Conservation (phyloP, 139 green algal genomes). For the Chlamydomonas sphaeroides region DNA sequence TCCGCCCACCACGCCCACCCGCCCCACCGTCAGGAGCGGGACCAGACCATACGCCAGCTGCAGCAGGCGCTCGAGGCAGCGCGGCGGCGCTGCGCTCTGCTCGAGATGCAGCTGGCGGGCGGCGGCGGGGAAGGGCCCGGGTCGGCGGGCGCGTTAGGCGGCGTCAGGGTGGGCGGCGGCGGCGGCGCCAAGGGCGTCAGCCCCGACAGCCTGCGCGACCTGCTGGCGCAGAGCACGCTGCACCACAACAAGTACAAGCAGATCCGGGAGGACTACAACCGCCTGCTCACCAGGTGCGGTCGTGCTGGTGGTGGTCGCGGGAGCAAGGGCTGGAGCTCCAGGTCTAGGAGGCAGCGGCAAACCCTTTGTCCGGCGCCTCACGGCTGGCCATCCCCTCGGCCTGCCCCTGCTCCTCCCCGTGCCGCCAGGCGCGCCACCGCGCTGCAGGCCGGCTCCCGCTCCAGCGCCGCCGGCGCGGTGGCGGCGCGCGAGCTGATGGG, state of each 20-base stretch:
- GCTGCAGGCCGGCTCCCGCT: slow-evolving; percentile 9
- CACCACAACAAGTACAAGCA: slow-evolving; percentile 57
- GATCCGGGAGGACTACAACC: slow-evolving; percentile 62
- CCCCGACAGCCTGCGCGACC: slow-evolving; percentile 23
- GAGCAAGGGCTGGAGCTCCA: no score
- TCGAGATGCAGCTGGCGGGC: background rate
- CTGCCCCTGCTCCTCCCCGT: no score
- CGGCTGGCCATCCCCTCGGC: background rate
- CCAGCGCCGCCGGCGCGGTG: background rate
- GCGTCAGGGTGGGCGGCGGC: background rate
- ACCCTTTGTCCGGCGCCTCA: no score
- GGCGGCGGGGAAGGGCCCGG: background rate
- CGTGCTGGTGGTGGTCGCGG: no score
- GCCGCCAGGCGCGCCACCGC: slow-evolving; percentile 38
- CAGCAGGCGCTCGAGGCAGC: slow-evolving; percentile 46
- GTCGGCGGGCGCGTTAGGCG: background rate
- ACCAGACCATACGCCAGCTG: slow-evolving; percentile 51
- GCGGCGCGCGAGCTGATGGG: slow-evolving; percentile 23
- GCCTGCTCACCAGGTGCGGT: slow-evolving; percentile 52
- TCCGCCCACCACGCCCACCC: no score
- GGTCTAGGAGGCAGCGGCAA: no score
- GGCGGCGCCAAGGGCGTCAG: slow-evolving; percentile 3
- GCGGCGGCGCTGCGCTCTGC: background rate
- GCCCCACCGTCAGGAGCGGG: slow-evolving; percentile 60
- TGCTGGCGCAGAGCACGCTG: slow-evolving; percentile 48